A percentile compares a stretch with the other conserved stretches of the same genome.
phyloP scores from a whole-genome alignment of 176 grass and related monocot species.

The Echinochloa phyllopogon region DNA sequence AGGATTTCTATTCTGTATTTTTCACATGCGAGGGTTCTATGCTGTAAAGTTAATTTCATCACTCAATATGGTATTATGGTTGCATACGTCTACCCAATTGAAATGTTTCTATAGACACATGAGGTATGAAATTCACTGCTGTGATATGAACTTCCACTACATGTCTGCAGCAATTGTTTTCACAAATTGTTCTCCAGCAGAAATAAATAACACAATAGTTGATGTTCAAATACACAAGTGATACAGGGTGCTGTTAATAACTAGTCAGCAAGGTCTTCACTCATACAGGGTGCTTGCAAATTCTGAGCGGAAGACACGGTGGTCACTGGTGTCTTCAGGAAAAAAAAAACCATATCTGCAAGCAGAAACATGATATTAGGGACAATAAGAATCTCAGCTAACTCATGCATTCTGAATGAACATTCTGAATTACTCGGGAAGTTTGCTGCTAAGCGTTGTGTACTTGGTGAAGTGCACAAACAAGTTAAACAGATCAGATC shows the following conservation, averaged over 20 bases:
- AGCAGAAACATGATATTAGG: neutral
- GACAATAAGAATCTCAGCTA: neutral
- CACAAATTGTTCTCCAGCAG: neutral
- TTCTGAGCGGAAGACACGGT: neutral
- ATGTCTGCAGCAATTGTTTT: neutral
- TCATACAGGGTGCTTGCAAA: neutral
- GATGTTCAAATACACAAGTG: constrained; percentile 30
- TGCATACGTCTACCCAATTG: neutral
- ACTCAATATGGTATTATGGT: neutral
- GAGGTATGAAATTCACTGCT: neutral
- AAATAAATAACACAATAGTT: constrained; percentile 9
- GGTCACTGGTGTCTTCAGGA: neutral
- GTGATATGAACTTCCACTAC: neutral
- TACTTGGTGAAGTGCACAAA: neutral
- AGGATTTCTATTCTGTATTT: neutral
- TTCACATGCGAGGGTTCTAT: neutral
- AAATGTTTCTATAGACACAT: neutral
- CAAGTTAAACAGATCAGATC: neutral
- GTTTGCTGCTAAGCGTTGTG: neutral
- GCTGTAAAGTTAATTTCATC: constrained; percentile 17
- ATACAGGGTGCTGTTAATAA: neutral
- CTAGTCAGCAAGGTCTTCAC: constrained; percentile 4
- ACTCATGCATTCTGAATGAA: neutral
- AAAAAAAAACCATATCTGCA: constrained; percentile 8
- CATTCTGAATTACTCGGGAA: constrained; percentile 4